These are phyloP conservation scores for Monascus ruber DNA, from an alignment of 2,329 filamentous ascomycete genomes.

Conservation along the genomic window DNA sequence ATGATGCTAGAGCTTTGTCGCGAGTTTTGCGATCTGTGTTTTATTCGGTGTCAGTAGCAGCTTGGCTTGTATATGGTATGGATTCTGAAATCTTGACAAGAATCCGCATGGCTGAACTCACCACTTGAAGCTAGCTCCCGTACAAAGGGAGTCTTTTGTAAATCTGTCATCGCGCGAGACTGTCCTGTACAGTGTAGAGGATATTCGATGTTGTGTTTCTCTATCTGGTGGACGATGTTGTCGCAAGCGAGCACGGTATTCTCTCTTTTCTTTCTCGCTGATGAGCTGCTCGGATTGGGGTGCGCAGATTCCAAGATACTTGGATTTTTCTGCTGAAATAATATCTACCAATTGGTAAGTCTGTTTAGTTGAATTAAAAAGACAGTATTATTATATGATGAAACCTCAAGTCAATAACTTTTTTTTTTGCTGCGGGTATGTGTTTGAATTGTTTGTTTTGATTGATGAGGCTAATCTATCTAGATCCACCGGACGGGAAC, in stretches of 20 bases:
- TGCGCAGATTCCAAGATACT: too few species aligned
- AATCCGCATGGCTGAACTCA: slow-evolving; percentile 20
- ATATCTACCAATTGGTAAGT: too few species aligned
- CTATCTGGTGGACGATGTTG: too few species aligned
- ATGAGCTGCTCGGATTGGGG: too few species aligned
- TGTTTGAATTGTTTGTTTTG: slow-evolving; percentile 5
- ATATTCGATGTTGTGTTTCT: too few species aligned
- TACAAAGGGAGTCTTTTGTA: slow-evolving; percentile 57
- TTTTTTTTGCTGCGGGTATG: slow-evolving; percentile 2
- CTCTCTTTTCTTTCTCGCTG: too few species aligned
- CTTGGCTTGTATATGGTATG: slow-evolving; percentile 4
- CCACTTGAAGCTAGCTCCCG: slow-evolving; percentile 76
- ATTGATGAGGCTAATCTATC: background rate
- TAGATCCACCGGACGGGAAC: too few species aligned
- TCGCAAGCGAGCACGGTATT: too few species aligned
- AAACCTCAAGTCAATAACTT: slow-evolving; percentile 1
- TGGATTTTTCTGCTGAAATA: too few species aligned
- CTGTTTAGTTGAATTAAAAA: too few species aligned
- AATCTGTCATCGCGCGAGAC: slow-evolving; percentile 19
- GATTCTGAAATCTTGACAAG: background rate
- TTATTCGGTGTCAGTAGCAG: slow-evolving; percentile 9
- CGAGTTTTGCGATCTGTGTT: slow-evolving; percentile 64
- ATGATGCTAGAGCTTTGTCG: slow-evolving; percentile 63
- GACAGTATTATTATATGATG: background rate
- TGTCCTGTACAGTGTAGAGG: background rate